Base-by-base conservation (phyloP, 306 rosid genomes). In the Pyrus pyrifolia region DNA sequence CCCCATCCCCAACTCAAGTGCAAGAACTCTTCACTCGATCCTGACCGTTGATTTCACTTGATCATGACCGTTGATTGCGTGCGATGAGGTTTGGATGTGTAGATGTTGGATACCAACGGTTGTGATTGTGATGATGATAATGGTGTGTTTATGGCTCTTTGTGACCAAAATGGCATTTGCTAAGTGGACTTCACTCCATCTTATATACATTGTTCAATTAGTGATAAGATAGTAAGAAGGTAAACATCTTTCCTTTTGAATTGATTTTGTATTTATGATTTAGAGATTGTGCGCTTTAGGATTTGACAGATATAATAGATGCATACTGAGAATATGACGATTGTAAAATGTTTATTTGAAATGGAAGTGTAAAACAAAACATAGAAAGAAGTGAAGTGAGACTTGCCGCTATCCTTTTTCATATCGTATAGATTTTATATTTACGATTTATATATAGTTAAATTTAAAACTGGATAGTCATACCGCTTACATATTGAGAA, bases 11-110 rank as follows among this genome's bases (percentile, higher is more conserved):
- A 35, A 35, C 14, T 42, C 70, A 30, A 44, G 75, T 40, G 49
- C 9, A 69, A 70, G 81, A 33, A 60, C 49, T 35, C 49, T 53
- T 53, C 55, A 57, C 46, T 63, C 63, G 53, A 65, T 82, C 77
- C 29, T 21, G 11, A 10, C 72, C 77, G 67, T 70, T 14, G 59
- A 61, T 10, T 10, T 42, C 12, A 42, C 45, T 9, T 1, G 3
- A 42, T 82, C 80, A 29, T 14, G 8, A 13, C 74, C 78, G 64
- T 71, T 8, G 65, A 65, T 8, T 14, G 5, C 14, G 65, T 5
- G 31, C 44, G 64, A 45, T 66, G 55, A 33, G 23, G 19, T 58
- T n/a, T 68, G 1, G 3, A 44, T 42, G 46, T 5, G 7, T 14
- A 17, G 68, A 44, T 76, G 27, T 8, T 23, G 29, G 73, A 18